A percentile compares a stretch with the other conserved stretches of the same genome.
Evolutionary conservation across 1,284 basidiomycete species (phyloP).

Genomic region (Ceratobasidium sp.): DNA sequence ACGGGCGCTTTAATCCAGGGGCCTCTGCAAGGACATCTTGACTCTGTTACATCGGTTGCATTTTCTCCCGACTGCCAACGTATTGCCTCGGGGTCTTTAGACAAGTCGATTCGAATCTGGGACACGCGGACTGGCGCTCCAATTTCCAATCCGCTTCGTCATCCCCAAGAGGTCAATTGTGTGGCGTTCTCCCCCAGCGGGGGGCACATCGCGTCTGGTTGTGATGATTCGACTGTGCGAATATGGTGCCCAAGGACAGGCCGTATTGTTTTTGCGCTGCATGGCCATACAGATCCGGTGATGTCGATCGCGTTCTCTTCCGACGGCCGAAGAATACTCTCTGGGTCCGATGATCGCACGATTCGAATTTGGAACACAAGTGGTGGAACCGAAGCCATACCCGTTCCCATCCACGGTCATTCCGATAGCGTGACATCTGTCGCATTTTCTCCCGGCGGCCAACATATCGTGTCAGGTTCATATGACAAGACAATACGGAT

Average conservation of each 20-base stretch:
- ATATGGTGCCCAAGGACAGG: conserved; percentile 29
- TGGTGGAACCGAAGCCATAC: not conserved
- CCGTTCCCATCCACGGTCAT: conserved; percentile 52
- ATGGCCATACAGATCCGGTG: conserved; percentile 32
- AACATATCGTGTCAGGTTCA: conserved; percentile 34
- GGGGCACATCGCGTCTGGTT: conserved; percentile 1
- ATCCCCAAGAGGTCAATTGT: no score
- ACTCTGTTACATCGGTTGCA: not conserved
- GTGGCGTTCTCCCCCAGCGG: no score
- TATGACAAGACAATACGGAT: conserved; percentile 29
- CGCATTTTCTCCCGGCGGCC: conserved; percentile 31
- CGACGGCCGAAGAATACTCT: conserved; percentile 25
- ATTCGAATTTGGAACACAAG: conserved; percentile 32
- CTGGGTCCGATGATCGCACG: conserved; percentile 40
- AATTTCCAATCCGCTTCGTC: conserved; percentile 5
- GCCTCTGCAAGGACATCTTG: not conserved
- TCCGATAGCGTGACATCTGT: conserved; percentile 49
- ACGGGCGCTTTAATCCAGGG: not conserved
- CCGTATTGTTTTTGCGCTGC: not conserved
- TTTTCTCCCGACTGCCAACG: conserved; percentile 16
- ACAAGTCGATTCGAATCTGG: conserved; percentile 4
- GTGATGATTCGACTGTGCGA: conserved; percentile 21
- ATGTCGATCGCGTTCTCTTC: conserved; percentile 23
- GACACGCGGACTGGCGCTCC: conserved; percentile 27
- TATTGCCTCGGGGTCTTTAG: not conserved